These are phyloP conservation scores for Phytophthora foliorum DNA, from an alignment of 352 stramenopile genomes.

Conservation along the genomic window DNA sequence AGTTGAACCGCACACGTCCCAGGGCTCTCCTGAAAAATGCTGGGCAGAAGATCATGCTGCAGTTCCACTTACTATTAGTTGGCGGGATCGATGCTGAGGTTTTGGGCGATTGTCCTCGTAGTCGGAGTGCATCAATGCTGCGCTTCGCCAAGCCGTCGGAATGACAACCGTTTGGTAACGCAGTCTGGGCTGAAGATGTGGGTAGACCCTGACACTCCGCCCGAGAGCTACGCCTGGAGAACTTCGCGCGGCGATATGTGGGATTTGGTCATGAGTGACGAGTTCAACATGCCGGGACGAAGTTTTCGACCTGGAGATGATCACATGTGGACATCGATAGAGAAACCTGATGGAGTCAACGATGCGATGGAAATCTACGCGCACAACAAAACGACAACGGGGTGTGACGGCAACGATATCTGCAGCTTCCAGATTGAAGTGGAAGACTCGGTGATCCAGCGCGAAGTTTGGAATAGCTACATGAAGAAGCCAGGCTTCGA, in stretches of 20 bases:
- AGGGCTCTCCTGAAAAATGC: not conserved
- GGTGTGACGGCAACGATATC: slow-evolving; percentile 33
- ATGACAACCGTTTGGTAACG: slow-evolving; percentile 35
- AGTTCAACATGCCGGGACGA: slow-evolving; percentile 91
- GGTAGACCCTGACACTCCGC: slow-evolving; percentile 59
- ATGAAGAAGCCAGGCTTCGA: slow-evolving; percentile 43
- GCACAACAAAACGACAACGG: slow-evolving; percentile 72
- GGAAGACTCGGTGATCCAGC: slow-evolving; percentile 37
- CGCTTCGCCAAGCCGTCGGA: slow-evolving; percentile 6
- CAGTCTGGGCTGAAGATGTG: slow-evolving; percentile 57
- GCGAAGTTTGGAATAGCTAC: slow-evolving; percentile 60
- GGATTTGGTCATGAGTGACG: slow-evolving; percentile 95
- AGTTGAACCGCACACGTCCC: not conserved
- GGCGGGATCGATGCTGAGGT: not conserved
- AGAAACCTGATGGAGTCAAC: slow-evolving; percentile 94
- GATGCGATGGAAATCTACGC: slow-evolving; percentile 94
- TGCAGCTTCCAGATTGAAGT: slow-evolving; percentile 57
- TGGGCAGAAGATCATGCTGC: not conserved
- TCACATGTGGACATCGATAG: slow-evolving; percentile 92
- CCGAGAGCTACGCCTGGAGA: slow-evolving; percentile 34
- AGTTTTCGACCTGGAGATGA: slow-evolving; percentile 91
- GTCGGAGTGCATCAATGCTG: not conserved
- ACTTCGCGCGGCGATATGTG: slow-evolving; percentile 68
- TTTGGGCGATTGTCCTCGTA: slow-evolving; percentile 12
- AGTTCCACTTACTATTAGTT: not conserved